phyloP scores from a whole-genome alignment of 2,329 filamentous ascomycete genomes.

The Colletotrichum navitas region DNA sequence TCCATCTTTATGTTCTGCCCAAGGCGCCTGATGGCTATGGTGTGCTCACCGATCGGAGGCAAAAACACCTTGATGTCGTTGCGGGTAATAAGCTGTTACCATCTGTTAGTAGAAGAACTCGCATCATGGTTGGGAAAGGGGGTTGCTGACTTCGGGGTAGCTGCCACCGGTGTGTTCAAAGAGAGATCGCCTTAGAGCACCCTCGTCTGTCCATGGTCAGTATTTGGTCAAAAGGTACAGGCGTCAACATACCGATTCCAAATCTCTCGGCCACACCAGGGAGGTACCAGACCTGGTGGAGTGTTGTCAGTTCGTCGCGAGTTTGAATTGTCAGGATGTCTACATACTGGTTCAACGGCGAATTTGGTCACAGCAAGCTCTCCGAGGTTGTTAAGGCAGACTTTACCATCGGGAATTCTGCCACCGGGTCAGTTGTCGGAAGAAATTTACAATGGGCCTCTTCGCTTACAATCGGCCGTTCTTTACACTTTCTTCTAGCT shows the following conservation, averaged over 20 bases:
- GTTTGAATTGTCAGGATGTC: constrained; percentile 47
- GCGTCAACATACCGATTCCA: constrained; percentile 75
- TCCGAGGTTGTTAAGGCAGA: constrained; percentile 86
- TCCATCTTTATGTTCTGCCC: not conserved
- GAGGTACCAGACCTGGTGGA: constrained; percentile 77
- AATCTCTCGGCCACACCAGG: constrained; percentile 93
- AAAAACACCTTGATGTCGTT: constrained; percentile 96
- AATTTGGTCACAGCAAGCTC: constrained; percentile 97
- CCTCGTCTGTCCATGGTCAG: constrained; percentile 74
- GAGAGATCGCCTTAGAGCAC: constrained; percentile 83
- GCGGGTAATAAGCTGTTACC: constrained; percentile 82
- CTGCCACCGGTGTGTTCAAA: constrained; percentile 97
- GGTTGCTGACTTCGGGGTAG: constrained; percentile 78
- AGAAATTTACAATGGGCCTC: not conserved
- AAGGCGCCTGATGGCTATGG: not conserved
- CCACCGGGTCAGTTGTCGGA: not conserved
- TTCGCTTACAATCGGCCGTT: constrained; percentile 75
- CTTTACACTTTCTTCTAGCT: constrained; percentile 89
- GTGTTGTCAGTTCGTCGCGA: constrained; percentile 22
- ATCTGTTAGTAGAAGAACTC: constrained; percentile 44
- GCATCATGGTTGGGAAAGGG: not conserved
- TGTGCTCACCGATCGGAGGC: constrained; percentile 81
- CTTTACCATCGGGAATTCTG: constrained; percentile 82
- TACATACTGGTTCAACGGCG: constrained; percentile 89
- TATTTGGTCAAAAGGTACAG: not conserved